Base-by-base conservation (phyloP, 1,284 basidiomycete species). In the Mixia osmundae region DNA sequence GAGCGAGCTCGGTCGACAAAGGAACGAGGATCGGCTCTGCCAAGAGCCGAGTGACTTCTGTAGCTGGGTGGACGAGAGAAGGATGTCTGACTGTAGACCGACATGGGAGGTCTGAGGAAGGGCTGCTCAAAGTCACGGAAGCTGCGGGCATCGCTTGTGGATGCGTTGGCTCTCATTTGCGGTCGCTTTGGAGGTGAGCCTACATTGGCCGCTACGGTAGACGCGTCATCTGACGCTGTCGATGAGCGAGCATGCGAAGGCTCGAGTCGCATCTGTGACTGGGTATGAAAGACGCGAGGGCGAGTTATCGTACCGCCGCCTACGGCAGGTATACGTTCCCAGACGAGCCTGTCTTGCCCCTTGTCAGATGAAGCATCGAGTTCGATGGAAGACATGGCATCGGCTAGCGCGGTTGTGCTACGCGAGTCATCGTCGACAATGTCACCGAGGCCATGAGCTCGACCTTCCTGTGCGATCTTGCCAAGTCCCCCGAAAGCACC, bases 261-360 rank as follows among this genome's bases (percentile, higher is more conserved):
- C 3, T 39, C 18, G 7, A 61, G 52, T 25, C 62, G 51, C 44
- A 73, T 68, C 47, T 65, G 63, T 5, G 70, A 71, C 45, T 76
- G 74, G 0, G 71, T 68, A 50, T 78, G 76, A 42, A 68, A 69
- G 16, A 79, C 63, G 3, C 77, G 59, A 0, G 76, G 77, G 16
- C 75, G 64, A 2, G 72, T 72, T 40, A 79, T 64, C 0, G 65
- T 67, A 1, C 76, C 75, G 19, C 76, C 76, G 22, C 76, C 75
- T 8, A 78, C 70, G 10, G 76, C 25, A 5, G 15, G 12, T 15
- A 27, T 10, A n/a, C 6, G 5, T n/a, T 35, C 25, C 14, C 19
- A 25, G 23, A 7, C 22, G 22, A 32, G 30, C 18, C 9, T 8
- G 6, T 5, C 16, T 20, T 7, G 7, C 18, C 7, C 9, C 9